These are phyloP conservation scores for Litsea cubeba DNA, from an alignment of 164 flowering plant species.

Conservation along the genomic window DNA sequence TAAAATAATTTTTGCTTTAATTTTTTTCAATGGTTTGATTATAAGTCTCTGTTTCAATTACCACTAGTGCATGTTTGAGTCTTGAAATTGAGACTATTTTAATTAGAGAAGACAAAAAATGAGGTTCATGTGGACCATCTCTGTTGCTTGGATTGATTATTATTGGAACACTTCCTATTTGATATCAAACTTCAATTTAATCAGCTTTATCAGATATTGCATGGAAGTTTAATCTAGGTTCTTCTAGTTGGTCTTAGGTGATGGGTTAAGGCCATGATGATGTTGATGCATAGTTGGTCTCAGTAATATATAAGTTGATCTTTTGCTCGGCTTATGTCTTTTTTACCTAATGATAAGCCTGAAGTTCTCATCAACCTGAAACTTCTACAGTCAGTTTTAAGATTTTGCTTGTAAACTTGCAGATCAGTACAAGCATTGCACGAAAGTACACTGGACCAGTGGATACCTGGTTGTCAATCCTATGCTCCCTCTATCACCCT, in stretches of 20 bases:
- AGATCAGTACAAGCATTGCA: conserved; percentile 69
- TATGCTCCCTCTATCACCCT: conserved; percentile 19
- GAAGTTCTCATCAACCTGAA: neutral
- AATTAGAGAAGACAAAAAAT: neutral
- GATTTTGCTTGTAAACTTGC: conserved; percentile 16
- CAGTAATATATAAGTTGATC: neutral
- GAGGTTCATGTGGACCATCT: neutral
- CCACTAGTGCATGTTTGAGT: neutral
- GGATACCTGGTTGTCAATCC: conserved; percentile 73
- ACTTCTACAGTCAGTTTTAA: neutral
- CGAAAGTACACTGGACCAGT: conserved; percentile 88
- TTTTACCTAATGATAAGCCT: neutral
- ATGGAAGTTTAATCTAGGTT: too few relatives aligned
- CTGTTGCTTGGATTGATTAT: neutral
- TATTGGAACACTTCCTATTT: neutral
- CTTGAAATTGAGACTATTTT: neutral
- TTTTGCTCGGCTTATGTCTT: neutral
- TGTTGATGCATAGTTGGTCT: neutral
- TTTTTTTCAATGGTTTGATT: neutral
- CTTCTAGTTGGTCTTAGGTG: too few relatives aligned
- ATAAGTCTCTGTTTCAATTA: neutral
- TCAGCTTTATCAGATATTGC: too few relatives aligned
- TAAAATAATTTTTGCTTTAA: neutral
- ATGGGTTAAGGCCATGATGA: neutral
- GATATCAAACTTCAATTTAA: neutral